Evolutionary conservation across 345 rosid species (phyloP).

Genomic region (Schrenkiella parvula): DNA sequence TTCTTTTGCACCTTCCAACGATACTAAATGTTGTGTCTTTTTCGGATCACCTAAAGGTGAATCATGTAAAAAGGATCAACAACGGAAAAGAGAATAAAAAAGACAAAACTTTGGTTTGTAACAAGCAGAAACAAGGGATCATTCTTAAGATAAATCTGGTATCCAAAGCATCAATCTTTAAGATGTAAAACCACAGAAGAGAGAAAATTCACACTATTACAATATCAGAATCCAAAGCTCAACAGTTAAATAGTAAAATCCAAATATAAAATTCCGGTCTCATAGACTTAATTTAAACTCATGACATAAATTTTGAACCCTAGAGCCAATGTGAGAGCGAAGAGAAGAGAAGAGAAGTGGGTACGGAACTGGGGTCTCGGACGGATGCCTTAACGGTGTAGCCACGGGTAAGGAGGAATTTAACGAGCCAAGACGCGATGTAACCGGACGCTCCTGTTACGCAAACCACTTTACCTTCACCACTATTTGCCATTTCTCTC

Average conservation of each 20-base stretch:
- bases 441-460: conserved; percentile 53
- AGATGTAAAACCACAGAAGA: background rate
- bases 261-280: background rate
- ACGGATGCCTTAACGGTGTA: conserved; percentile 48
- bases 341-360: background rate
- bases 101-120: background rate
- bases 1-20: conserved; percentile 72
- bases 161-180: background rate
- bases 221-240: background rate
- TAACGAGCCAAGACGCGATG: conserved; percentile 51
- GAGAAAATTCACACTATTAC: background rate
- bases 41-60: conserved; percentile 55
- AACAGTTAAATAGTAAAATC: background rate
- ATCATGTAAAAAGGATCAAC: background rate
- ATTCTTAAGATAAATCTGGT: background rate
- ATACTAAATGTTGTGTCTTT: conserved; percentile 59
- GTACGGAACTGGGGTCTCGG: conserved; percentile 41
- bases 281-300: background rate
- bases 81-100: background rate
- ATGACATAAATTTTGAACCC: background rate
- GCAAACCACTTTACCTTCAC: conserved; percentile 40
- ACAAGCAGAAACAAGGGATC: background rate
- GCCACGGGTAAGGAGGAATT: conserved; percentile 43
- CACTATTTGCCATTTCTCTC: conserved; percentile 10
- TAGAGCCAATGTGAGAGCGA: background rate